Base-by-base conservation (phyloP, 2,329 filamentous ascomycete genomes). In the Thielaviopsis populi region DNA sequence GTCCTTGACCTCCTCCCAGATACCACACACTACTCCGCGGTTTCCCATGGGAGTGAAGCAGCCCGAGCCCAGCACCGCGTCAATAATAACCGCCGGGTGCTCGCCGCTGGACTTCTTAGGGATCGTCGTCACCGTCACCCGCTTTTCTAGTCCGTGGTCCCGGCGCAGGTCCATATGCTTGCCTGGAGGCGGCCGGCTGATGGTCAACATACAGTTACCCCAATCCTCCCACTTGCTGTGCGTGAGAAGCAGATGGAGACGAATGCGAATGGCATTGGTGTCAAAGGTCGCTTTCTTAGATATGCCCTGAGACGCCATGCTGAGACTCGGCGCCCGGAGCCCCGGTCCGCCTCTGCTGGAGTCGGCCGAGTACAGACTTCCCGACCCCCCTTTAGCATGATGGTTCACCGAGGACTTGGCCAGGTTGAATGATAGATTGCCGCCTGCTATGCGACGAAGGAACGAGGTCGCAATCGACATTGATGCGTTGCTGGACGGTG, bases 191-290 rank as follows among this genome's bases (percentile, higher is more conserved):
- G 89, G 88, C 19, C 84, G 83, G 72, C 91, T 84, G 70, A 99
- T 90, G 17, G 88, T 89, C 66, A 99, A 77, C 43, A 84, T 80
- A 66, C 91, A 95, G 69, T 89, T 85, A 68, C 94, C 92, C 76
- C 91, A 85, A 72, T 97, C 91, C 67, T 90, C 85, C 94, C 94
- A 99, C 72, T 92, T 92, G 60, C 84, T 84, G 13, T 83, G 78
- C 1, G 82, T 78, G 66, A 91, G 86, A 60, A 92, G 85, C 59
- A 89, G 79, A 72, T 97, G 96, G 13, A 97, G 81, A 42, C 91
- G 82, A 69, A 96, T 89, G 69, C 91, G 91, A 61, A 92, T 84
- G 70, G 94, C 91, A 63, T 86, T 86, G 65, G 89, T 84, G 63
- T 86, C 87, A 24, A 85, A 74, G 22, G 84, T 79, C 63, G 77